A percentile compares a stretch with the other conserved stretches of the same genome.
Conservation (phyloP, 495 filamentous ascomycete species). For the Amniculicola lignicola region DNA sequence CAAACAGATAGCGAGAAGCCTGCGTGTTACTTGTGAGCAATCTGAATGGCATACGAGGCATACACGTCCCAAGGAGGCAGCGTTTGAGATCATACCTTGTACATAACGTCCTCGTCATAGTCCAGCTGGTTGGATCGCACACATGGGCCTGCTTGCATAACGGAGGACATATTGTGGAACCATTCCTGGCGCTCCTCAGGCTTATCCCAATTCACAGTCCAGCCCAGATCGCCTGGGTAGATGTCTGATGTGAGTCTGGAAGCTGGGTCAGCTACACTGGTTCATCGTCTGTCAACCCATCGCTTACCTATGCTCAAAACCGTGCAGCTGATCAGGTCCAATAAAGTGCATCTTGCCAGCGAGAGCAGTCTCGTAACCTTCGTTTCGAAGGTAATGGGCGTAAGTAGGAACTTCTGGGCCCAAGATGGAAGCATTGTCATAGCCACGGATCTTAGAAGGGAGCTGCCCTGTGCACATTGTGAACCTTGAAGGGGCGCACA, state of each 20-base stretch:
- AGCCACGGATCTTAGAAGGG: conserved; percentile 80
- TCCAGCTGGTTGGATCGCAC: conserved; percentile 90
- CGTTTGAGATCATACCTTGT: conserved; percentile 54
- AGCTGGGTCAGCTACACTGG: not conserved
- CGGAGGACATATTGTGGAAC: conserved; percentile 89
- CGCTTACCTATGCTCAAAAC: conserved; percentile 67
- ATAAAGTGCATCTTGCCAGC: conserved; percentile 97
- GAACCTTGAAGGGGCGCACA: conserved; percentile 85
- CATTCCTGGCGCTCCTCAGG: conserved; percentile 80
- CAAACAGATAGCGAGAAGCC: conserved; percentile 78
- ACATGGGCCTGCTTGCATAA: conserved; percentile 77
- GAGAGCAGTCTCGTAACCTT: conserved; percentile 83
- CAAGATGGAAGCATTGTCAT: conserved; percentile 79
- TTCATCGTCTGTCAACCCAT: not conserved
- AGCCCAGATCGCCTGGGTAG: conserved; percentile 86
- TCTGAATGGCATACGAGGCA: too few relatives aligned
- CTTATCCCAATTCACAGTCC: conserved; percentile 87
- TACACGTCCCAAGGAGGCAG: too few relatives aligned
- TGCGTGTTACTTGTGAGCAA: too few relatives aligned
- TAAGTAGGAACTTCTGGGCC: conserved; percentile 76
- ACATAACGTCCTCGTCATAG: conserved; percentile 90
- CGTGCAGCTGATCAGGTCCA: conserved; percentile 81
- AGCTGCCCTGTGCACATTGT: conserved; percentile 85
- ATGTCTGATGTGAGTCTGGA: conserved; percentile 74
- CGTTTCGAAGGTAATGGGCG: conserved; percentile 79